Evolutionary conservation across 2,329 filamentous ascomycete species (phyloP), one percentile per base, ranked within the genome.

Genomic region (Fragosphaeria purpurea): DNA sequence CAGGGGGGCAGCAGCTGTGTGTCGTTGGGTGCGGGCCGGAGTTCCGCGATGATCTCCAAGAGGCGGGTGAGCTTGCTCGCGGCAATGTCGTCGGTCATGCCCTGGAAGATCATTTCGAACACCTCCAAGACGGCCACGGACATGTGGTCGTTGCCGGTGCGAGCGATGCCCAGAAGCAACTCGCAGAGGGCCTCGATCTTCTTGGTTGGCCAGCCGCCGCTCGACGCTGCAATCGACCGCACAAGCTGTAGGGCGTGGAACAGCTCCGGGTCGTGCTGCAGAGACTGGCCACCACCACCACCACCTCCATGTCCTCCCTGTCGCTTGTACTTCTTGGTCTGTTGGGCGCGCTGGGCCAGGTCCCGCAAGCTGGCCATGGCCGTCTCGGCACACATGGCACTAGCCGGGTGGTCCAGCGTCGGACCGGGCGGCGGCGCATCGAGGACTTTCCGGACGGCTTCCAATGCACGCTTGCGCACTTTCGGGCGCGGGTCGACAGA

Each of bases 121-220:
- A 97, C 91, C 57, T 96, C 91, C 60, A 98, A 96, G 0, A 90
- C 86, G 9, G 88, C 85, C 84, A 97, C 94, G 35, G 90, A 95
- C 73, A 98, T 83, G 65, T 91, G 95, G 64, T 97, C 90, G 65
- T 94, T 96, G 65, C 82, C 93, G 7, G 86, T 90, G 62, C 84
- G 84, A 34, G 91, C 91, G 55, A 97, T 95, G 58, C 83, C 82
- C 58, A 98, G 79, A 52, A 98, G 71, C 49, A 95, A 71, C 66
- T 97, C 90, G 66, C 90, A 96, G 37, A 98, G 72, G 3, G 85
- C 75, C 68, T 98, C 93, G 50, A 96, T 95, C 70, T 95, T 95
- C 71, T 86, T 88, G 71, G 86, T 95, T 1, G 93, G 93, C 93
- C 93, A 98, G 47, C 93, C 93, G 41, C 88, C 87, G 52, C 88